phyloP scores from a whole-genome alignment of 2,329 filamentous ascomycete genomes.

The Cladophialophora bantiana region DNA sequence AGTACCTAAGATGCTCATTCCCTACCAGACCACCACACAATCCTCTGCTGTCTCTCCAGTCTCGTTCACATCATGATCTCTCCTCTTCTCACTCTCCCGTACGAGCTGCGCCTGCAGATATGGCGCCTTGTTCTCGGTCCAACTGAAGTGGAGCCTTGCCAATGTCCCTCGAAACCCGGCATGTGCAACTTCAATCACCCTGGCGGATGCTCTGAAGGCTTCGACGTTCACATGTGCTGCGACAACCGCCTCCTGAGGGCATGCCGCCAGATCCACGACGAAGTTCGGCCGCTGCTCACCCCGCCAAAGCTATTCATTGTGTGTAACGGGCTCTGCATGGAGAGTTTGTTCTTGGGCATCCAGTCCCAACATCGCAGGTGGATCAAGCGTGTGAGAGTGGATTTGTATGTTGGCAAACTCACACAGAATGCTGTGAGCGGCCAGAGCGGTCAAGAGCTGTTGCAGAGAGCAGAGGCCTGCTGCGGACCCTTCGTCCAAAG shows the following conservation, averaged over 20 bases:
- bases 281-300: constrained; percentile 18
- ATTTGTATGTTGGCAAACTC: constrained; percentile 22
- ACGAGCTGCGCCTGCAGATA: constrained; percentile 30
- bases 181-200: constrained; percentile 15
- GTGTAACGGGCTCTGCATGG: constrained; percentile 30
- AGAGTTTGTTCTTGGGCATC: constrained; percentile 22
- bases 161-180: constrained; percentile 10
- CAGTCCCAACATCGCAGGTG: constrained; percentile 12
- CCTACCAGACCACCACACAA: neutral
- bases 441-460: constrained; percentile 7
- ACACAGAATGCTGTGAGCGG: constrained; percentile 1
- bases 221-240: constrained; percentile 12
- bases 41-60: neutral
- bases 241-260: constrained; percentile 30
- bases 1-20: neutral
- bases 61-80: constrained; percentile 1
- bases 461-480: constrained; percentile 22
- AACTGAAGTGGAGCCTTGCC: constrained; percentile 22
- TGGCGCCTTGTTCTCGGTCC: constrained; percentile 22
- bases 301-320: constrained; percentile 23
- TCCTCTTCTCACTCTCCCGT: constrained; percentile 24
- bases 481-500: constrained; percentile 26
- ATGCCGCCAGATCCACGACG: constrained; percentile 25
- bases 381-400: constrained; percentile 22
- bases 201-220: constrained; percentile 12